A percentile compares a stretch with the other conserved stretches of the same genome.
Evolutionary conservation across 805 yeast species (phyloP).

Genomic region (Schwanniomyces occidentalis): DNA sequence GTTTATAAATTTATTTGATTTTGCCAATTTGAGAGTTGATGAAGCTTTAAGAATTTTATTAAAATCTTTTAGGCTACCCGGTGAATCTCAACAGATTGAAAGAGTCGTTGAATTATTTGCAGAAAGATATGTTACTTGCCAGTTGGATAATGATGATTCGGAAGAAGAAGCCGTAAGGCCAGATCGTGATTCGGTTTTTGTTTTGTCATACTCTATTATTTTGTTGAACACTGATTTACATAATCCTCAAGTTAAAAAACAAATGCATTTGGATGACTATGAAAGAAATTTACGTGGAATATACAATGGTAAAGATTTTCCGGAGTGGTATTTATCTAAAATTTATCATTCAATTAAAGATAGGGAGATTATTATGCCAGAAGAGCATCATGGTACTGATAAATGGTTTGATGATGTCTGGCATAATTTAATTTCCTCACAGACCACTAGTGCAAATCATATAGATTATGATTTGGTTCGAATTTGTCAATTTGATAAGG

Average conservation of each 20-base stretch:
- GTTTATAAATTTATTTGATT: constrained; percentile 74
- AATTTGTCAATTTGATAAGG: constrained; percentile 63
- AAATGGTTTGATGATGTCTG: constrained; percentile 89
- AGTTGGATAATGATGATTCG: constrained; percentile 24
- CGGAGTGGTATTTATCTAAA: constrained; percentile 78
- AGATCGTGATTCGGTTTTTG: constrained; percentile 82
- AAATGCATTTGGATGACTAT: constrained; percentile 86
- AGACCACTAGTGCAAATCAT: constrained; percentile 26
- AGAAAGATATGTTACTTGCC: constrained; percentile 70
- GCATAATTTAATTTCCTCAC: constrained; percentile 65
- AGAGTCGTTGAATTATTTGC: constrained; percentile 87
- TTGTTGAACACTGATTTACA: constrained; percentile 93
- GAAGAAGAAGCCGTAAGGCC: constrained; percentile 56
- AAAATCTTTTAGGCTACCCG: constrained; percentile 87
- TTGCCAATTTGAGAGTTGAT: constrained; percentile 78
- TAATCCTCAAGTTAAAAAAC: constrained; percentile 87
- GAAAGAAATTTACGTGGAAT: constrained; percentile 79
- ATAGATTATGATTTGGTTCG: constrained; percentile 21
- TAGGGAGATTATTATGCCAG: constrained; percentile 95
- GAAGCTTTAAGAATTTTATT: constrained; percentile 85
- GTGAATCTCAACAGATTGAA: constrained; percentile 97
- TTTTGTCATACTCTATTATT: constrained; percentile 87
- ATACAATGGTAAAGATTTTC: constrained; percentile 74
- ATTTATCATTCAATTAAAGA: constrained; percentile 80
- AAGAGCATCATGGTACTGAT: constrained; percentile 91